Base-by-base conservation (phyloP, 2,329 filamentous ascomycete genomes). In the Colletotrichum musicola region DNA sequence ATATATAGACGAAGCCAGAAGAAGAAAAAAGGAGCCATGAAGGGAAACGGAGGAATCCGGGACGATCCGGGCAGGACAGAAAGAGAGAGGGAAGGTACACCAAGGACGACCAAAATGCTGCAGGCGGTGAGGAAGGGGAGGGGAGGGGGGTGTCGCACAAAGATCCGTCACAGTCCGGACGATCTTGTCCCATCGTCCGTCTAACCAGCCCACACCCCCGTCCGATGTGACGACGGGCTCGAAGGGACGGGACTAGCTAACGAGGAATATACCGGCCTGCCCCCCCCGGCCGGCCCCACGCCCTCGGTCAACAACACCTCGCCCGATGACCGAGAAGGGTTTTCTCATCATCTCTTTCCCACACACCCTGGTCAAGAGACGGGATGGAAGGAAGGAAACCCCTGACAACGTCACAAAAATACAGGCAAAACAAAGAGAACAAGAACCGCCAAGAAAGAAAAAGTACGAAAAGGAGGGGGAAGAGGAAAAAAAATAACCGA, bases 121-220 rank as follows among this genome's bases (percentile, higher is more conserved):
- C 27, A 25, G 16, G 51, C 35, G 50, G 30, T 35, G 30, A 35
- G 30, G 30, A 35, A 35, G 30, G 30, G 30, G 7, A 10, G 27
- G 9, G 27, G 9, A 10, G 47, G 66, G 65, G 66, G 44, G 46
- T 65, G 66, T 61, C 56, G 66, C 56, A 66, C 62, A 60, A 51
- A 66, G 66, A 66, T 61, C 62, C 66, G 50, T 53, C 62, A 56
- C 42, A 30, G 20, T 56, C 62, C 62, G 66, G 66, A 65, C 62
- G 66, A 69, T 69, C 66, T 69, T 66, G 56, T 56, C 62, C 56
- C 66, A 42, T 66, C 62, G 56, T 66, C 50, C 50, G 56, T 42
- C 55, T 51, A 69, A 66, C 49, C 40, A 25, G 47, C 40, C 56
- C 58, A 44, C 20, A n/a, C 35, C 55, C 49, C 14, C 35, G 25